phyloP scores from a whole-genome alignment of 106 monocot genomes.

The Gastrodia elata region DNA sequence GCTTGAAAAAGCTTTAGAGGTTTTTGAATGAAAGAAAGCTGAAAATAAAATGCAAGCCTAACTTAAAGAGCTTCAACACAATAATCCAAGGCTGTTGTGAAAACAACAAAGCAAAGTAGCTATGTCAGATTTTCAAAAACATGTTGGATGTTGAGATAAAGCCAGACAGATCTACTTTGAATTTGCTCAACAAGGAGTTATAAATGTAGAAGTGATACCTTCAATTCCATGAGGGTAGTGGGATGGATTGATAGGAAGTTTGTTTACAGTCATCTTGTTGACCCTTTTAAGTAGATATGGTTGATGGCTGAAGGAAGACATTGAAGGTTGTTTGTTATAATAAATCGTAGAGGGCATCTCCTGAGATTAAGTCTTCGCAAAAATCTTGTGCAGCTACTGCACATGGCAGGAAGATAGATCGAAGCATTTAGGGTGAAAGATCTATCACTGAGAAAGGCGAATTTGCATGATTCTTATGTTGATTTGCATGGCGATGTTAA shows the following conservation, averaged over 20 bases:
- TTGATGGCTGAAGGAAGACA: conserved; percentile 18
- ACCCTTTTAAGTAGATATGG: conserved; percentile 10
- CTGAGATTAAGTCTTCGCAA: conserved; percentile 1
- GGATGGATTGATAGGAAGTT: conserved; percentile 17
- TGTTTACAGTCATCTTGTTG: conserved; percentile 15
- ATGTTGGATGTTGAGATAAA: conserved; percentile 14
- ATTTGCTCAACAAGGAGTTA: conserved; percentile 15
- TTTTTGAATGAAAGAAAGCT: conserved; percentile 6
- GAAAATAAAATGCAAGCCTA: conserved; percentile 4
- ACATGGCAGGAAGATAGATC: conserved; percentile 3
- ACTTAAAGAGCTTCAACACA: conserved; percentile 14
- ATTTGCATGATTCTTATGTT: too few species aligned
- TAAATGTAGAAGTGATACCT: conserved; percentile 16
- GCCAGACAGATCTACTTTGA: conserved; percentile 20
- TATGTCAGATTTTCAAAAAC: conserved; percentile 10
- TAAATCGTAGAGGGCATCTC: conserved; percentile 19
- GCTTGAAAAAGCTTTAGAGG: conserved; percentile 7
- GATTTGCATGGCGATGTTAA: too few species aligned
- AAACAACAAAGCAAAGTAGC: conserved; percentile 9
- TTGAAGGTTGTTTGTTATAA: conserved; percentile 13
- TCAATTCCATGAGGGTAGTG: conserved; percentile 14
- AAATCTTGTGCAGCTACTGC: conserved; percentile 5
- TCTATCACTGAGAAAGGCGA: conserved; percentile 3
- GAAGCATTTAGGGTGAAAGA: conserved; percentile 18
- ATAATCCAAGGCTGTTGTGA: conserved; percentile 18